Base-by-base conservation (phyloP, 176 grass and related monocot genomes). In the Alloteropsis semialata region DNA sequence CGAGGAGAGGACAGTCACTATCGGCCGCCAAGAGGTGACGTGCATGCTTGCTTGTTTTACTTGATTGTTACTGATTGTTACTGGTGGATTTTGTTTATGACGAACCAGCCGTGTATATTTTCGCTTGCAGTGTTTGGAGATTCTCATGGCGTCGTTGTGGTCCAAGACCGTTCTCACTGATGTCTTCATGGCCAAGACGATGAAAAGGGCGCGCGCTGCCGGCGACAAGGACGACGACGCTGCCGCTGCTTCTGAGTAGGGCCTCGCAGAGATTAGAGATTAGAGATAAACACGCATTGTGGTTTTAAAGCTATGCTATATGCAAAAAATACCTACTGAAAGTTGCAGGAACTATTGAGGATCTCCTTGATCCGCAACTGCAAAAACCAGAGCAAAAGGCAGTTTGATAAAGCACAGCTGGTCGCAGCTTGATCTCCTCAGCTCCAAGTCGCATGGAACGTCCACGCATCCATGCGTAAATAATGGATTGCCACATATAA, bases 81-180 rank as follows among this genome's bases (percentile, higher is more conserved):
- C n/a, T n/a, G n/a, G n/a, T n/a, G n/a, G n/a, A 49, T 17, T 16
- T 49, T 57, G 0, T 24, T 57, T 58, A 12, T 57, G 21, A 57
- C 5, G 2, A 36, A 57, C 22, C n/a, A 0, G n/a, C 10, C 7
- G n/a, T 15, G 49, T 1, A 50, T 15, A 0, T 46, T 45, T 63
- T 36, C 5, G 34, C 34, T 57, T 39, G 34, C 19, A 77, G 59
- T 29, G 80, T 13, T 16, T 87, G 60, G 60, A 10, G 60, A 39
- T 91, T 4, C 80, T 91, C 0, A 81, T 63, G 89, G 68, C 41
- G 22, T 81, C 85, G 16, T 49, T 90, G 15, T 19, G 48, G 10
- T 80, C 79, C 1, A 87, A 87, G 45, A 90, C 63, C n/a, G 81
- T 84, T 30, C 89, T 91, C 0, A 91, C 74, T 6, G 76, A 87